These are phyloP conservation scores for Teratosphaeria nubilosa DNA, from an alignment of 2,329 filamentous ascomycete species.

Conservation along the genomic window DNA sequence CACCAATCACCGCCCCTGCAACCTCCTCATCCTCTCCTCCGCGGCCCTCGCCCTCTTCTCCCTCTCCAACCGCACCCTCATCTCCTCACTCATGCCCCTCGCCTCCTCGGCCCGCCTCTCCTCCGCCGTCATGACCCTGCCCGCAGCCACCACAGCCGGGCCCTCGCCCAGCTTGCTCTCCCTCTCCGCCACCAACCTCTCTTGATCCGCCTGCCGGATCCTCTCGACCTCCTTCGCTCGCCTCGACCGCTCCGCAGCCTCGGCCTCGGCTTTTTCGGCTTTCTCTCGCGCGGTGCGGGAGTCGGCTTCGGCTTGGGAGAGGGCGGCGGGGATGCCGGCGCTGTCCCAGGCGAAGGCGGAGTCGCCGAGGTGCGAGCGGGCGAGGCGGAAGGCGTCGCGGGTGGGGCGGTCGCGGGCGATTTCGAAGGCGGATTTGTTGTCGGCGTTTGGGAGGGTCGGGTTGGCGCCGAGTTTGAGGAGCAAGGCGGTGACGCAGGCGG, in stretches of 20 bases:
- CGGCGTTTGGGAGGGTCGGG: conserved; percentile 58
- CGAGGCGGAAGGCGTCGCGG: conserved; percentile 83
- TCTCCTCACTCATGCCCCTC: conserved; percentile 77
- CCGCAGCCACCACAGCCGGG: conserved; percentile 33
- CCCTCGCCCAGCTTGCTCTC: conserved; percentile 43
- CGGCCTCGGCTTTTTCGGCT: conserved; percentile 56
- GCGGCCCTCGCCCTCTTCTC: conserved; percentile 85
- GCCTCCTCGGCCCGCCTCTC: conserved; percentile 76
- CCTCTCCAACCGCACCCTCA: conserved; percentile 71
- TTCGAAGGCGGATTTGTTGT: conserved; percentile 74
- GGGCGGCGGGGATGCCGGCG: conserved; percentile 59
- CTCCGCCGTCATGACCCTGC: conserved; percentile 59
- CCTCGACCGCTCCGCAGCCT: conserved; percentile 49
- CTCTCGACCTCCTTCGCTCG: conserved; percentile 66
- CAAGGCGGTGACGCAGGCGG: conserved; percentile 67
- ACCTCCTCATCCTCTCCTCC: conserved; percentile 69
- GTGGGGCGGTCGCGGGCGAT: conserved; percentile 77
- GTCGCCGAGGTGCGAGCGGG: conserved; percentile 73
- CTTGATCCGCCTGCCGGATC: conserved; percentile 55
- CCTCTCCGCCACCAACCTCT: conserved; percentile 40
- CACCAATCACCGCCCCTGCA: conserved; percentile 40
- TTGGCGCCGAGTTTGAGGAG: conserved; percentile 65
- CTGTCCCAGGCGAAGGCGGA: conserved; percentile 65
- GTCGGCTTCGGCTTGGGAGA: conserved; percentile 64
- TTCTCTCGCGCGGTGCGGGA: conserved; percentile 60